phyloP scores from a whole-genome alignment of 2,329 filamentous ascomycete species.

The Neonectria hederae region DNA sequence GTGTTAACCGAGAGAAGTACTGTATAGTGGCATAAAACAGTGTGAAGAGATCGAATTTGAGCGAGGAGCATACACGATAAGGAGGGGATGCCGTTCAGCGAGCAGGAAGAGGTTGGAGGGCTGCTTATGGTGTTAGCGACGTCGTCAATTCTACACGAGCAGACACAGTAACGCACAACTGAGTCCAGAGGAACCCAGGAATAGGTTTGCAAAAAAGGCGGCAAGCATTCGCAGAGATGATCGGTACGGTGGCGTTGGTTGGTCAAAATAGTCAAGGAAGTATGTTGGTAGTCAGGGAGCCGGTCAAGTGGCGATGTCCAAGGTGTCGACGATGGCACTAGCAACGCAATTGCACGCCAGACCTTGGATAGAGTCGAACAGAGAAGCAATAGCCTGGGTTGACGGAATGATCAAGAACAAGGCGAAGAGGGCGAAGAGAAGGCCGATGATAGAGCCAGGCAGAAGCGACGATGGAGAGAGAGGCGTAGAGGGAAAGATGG shows the following conservation, averaged over 20 bases:
- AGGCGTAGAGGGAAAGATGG: not conserved
- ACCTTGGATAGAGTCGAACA: not conserved
- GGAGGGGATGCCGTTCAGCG: not conserved
- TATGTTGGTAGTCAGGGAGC: not conserved
- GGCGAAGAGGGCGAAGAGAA: not conserved
- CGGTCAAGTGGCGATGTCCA: slow-evolving; percentile 1
- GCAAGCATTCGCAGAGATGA: not conserved
- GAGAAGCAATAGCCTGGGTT: not conserved
- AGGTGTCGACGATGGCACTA: not conserved
- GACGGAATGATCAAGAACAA: not conserved
- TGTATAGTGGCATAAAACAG: not conserved
- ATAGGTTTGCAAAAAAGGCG: not conserved
- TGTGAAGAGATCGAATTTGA: not conserved
- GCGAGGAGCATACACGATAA: not conserved
- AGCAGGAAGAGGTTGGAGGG: not conserved
- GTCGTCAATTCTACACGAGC: not conserved
- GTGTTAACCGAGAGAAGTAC: slow-evolving; percentile 14
- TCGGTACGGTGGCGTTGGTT: not conserved
- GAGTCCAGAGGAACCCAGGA: not conserved
- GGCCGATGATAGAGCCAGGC: not conserved
- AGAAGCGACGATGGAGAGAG: slow-evolving; percentile 2
- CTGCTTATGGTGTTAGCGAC: slow-evolving; percentile 12
- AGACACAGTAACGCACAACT: slow-evolving; percentile 3
- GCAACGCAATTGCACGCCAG: not conserved
- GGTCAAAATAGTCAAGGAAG: not conserved